These are phyloP conservation scores for Chlorociboria aeruginascens DNA, from an alignment of 495 filamentous ascomycete genomes.

Conservation along the genomic window DNA sequence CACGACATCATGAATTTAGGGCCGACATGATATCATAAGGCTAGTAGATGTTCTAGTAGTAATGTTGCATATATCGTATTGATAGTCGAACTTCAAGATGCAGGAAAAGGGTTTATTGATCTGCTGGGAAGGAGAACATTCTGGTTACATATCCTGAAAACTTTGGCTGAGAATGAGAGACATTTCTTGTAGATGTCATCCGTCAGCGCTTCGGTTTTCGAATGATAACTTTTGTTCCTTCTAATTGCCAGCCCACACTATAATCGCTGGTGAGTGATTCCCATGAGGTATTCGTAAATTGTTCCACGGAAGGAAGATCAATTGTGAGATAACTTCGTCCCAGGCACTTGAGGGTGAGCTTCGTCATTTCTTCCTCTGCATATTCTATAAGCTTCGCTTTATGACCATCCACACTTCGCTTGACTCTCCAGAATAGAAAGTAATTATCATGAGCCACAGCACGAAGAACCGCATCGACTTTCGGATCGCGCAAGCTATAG, in stretches of 20 bases:
- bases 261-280: conserved; percentile 47
- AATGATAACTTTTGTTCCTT: conserved; percentile 58
- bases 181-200: too few species aligned
- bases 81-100: too few species aligned
- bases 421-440: conserved; percentile 60
- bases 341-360: conserved; percentile 70
- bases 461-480: conserved; percentile 52
- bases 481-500: conserved; percentile 44
- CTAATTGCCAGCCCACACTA: conserved; percentile 71
- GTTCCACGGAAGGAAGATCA: conserved; percentile 51
- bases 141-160: too few species aligned
- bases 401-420: conserved; percentile 62
- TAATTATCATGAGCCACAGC: conserved; percentile 75
- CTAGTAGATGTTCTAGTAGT: too few species aligned
- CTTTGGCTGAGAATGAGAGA: too few species aligned
- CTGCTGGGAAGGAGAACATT: too few species aligned
- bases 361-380: conserved; percentile 56
- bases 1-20: too few species aligned
- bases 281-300: conserved; percentile 51
- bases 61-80: too few species aligned
- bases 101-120: too few species aligned
- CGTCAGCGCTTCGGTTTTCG: conserved; percentile 40
- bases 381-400: conserved; percentile 66
- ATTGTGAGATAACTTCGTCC: conserved; percentile 69
- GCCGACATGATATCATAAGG: too few species aligned